These are phyloP conservation scores for Liquidambar formosana DNA, from an alignment of 164 flowering plant species.

Conservation along the genomic window DNA sequence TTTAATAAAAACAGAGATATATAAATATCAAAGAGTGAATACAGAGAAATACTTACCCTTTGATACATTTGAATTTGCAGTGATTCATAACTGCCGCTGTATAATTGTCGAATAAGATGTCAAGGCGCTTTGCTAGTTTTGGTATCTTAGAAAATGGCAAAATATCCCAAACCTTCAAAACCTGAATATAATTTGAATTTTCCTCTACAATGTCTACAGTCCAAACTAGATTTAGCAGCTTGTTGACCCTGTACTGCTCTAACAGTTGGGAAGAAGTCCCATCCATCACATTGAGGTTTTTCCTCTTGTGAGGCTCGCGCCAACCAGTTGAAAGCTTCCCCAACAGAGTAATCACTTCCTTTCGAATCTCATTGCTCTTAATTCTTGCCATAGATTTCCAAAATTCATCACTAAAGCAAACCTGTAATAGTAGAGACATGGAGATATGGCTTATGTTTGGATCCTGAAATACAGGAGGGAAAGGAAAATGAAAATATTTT, in stretches of 20 bases:
- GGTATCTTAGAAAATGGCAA: constrained; percentile 9
- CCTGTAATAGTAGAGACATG: neutral
- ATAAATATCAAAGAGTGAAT: neutral
- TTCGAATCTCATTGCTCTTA: neutral
- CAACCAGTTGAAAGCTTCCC: neutral
- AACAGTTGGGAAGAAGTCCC: too few species aligned
- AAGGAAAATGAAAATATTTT: too few species aligned
- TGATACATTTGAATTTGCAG: constrained; percentile 7
- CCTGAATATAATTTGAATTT: constrained; percentile 7
- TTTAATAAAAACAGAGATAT: neutral
- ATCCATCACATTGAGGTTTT: too few species aligned
- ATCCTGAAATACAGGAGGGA: too few species aligned
- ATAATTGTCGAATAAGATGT: constrained; percentile 2
- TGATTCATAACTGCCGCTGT: constrained; percentile 8
- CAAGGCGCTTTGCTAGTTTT: constrained; percentile 10
- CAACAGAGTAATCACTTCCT: neutral
- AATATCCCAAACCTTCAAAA: constrained; percentile 26
- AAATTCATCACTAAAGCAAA: neutral
- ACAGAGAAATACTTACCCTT: constrained; percentile 4
- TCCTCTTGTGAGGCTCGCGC: neutral
- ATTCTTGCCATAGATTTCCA: neutral
- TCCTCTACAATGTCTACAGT: constrained; percentile 13
- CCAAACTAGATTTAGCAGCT: constrained; percentile 9
- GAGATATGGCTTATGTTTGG: neutral
- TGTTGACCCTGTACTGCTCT: constrained; percentile 8